Conservation (phyloP, 2,329 filamentous ascomycete genomes). For the Talaromyces sp. region DNA sequence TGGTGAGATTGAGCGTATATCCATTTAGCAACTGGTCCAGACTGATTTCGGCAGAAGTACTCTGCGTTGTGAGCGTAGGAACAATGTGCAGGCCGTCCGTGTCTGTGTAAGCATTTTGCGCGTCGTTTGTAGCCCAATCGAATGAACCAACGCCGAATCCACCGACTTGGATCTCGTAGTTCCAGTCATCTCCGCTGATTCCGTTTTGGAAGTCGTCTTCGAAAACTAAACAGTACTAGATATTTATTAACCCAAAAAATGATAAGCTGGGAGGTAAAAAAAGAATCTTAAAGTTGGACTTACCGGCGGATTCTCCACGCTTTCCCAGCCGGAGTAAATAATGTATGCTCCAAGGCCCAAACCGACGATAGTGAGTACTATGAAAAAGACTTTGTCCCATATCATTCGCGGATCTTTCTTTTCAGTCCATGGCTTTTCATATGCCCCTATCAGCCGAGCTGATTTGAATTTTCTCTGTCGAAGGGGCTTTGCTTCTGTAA, state of each 20-base stretch:
- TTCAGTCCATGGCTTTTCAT: constrained; percentile 10
- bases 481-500: constrained; percentile 9
- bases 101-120: constrained; percentile 7
- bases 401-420: constrained; percentile 11
- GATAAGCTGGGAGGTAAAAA: background rate
- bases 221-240: constrained; percentile 10
- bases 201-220: constrained; percentile 9
- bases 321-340: constrained; percentile 8
- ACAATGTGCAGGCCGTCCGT: constrained; percentile 8
- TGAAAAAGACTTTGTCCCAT: constrained; percentile 11
- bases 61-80: constrained; percentile 2
- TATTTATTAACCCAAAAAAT: background rate
- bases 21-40: constrained; percentile 1
- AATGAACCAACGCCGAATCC: constrained; percentile 10
- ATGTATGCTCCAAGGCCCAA: constrained; percentile 8
- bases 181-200: constrained; percentile 8
- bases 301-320: constrained; percentile 9
- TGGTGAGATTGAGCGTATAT: constrained; percentile 10
- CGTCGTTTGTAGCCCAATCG: constrained; percentile 10
- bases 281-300: background rate
- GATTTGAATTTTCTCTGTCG: constrained; percentile 11
- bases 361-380: constrained; percentile 7
- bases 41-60: constrained; percentile 3
- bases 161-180: constrained; percentile 8
- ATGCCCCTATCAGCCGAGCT: constrained; percentile 5